These are phyloP conservation scores for Boletus rubescentipes DNA, from an alignment of 768 basidiomycete species.

Conservation along the genomic window DNA sequence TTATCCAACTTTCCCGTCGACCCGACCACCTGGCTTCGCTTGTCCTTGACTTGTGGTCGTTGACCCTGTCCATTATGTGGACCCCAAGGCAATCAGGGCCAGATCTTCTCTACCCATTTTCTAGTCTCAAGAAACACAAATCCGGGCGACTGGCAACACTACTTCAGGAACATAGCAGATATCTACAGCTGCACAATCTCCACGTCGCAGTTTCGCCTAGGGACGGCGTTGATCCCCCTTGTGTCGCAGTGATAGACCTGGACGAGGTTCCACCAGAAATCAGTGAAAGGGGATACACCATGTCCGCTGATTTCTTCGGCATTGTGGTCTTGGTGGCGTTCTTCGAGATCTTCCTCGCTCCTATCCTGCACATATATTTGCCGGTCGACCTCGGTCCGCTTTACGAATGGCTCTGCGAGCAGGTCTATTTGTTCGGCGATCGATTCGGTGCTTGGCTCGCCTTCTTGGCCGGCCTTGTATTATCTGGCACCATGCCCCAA, in stretches of 20 bases:
- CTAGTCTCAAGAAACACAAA: conserved; percentile 5
- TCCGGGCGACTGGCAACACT: conserved; percentile 6
- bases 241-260: neutral
- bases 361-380: neutral
- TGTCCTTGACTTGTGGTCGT: conserved; percentile 5
- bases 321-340: neutral
- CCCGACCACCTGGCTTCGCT: neutral
- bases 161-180: conserved; percentile 2
- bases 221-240: neutral
- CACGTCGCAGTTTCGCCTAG: neutral
- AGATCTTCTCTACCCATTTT: conserved; percentile 8
- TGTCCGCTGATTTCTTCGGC: neutral
- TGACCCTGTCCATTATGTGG: neutral
- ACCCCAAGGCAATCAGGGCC: neutral
- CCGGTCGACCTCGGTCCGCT: neutral
- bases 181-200: neutral
- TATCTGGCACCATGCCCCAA: neutral
- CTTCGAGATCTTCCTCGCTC: neutral
- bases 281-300: neutral
- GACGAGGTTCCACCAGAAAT: neutral
- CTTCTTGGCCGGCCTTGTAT: neutral
- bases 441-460: neutral
- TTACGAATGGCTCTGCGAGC: neutral
- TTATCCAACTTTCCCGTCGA: neutral
- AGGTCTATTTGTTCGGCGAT: neutral